Conservation (phyloP, 176 grass and related monocot species). For the Oryza rufipogon region DNA sequence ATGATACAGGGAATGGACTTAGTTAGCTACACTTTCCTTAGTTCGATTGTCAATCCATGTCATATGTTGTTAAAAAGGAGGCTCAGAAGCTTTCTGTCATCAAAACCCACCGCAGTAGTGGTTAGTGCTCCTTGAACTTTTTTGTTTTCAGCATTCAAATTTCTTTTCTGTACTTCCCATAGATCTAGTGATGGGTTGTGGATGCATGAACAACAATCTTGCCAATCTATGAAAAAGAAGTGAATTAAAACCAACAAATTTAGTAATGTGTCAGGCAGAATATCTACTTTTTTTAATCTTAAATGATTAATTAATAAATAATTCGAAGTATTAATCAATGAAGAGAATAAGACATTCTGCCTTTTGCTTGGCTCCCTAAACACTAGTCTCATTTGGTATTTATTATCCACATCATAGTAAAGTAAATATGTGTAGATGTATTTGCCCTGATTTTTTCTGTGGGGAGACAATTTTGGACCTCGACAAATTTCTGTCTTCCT, state of each 20-base stretch:
- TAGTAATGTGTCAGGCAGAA: not conserved
- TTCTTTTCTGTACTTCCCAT: not conserved
- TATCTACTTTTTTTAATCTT: not conserved
- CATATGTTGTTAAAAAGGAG: constrained; percentile 30
- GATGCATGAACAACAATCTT: not conserved
- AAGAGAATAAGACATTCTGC: constrained; percentile 13
- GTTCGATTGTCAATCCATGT: constrained; percentile 33
- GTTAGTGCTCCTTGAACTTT: constrained; percentile 39
- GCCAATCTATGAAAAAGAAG: not conserved
- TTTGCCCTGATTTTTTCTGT: not conserved
- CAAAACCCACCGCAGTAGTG: constrained; percentile 15
- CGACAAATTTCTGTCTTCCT: not conserved
- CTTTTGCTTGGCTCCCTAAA: not conserved
- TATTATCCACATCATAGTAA: constrained; percentile 26
- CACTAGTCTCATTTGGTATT: constrained; percentile 19
- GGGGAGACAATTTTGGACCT: not conserved
- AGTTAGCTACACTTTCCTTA: constrained; percentile 40
- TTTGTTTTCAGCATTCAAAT: not conserved
- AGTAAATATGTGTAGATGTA: not conserved
- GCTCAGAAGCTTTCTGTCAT: constrained; percentile 21
- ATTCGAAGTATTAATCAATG: not conserved
- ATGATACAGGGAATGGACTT: constrained; percentile 57
- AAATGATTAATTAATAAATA: not conserved
- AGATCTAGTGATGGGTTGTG: not conserved
- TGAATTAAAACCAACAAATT: constrained; percentile 7